Percentiles rank a stretch among this genome's conserved stretches.
Conservation (phyloP, 140 eudicot species). For the Erigeron philadelphicus region DNA sequence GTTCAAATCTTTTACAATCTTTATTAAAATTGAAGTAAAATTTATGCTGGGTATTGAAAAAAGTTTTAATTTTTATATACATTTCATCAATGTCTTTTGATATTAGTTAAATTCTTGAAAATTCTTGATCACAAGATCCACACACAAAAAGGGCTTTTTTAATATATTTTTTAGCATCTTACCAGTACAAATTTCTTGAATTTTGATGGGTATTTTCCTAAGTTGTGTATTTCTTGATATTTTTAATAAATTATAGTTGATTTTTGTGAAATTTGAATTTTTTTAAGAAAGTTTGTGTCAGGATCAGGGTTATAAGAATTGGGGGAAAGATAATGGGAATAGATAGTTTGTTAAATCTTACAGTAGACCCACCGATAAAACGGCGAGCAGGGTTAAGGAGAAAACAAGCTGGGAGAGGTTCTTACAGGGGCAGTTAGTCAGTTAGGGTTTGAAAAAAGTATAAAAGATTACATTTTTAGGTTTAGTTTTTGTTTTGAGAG, state of each 20-base stretch:
- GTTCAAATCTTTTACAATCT: slow-evolving; percentile 23
- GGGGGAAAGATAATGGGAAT: slow-evolving; percentile 37
- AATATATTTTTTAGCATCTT: neutral
- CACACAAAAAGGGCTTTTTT: slow-evolving; percentile 16
- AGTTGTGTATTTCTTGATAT: slow-evolving; percentile 10
- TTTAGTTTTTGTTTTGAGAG: slow-evolving; percentile 20
- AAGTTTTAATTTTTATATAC: slow-evolving; percentile 24
- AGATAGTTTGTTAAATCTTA: slow-evolving; percentile 30
- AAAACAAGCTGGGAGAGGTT: slow-evolving; percentile 86
- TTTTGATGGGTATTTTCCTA: slow-evolving; percentile 19
- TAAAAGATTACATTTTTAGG: slow-evolving; percentile 20
- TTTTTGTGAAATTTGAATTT: slow-evolving; percentile 20
- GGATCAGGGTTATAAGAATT: slow-evolving; percentile 30
- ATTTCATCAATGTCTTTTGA: slow-evolving; percentile 39
- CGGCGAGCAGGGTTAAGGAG: slow-evolving; percentile 76
- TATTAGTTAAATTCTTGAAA: slow-evolving; percentile 32
- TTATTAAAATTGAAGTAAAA: slow-evolving; percentile 10
- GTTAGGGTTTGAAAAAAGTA: slow-evolving; percentile 24
- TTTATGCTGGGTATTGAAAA: slow-evolving; percentile 22
- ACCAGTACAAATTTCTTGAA: slow-evolving; percentile 4
- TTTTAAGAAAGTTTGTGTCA: slow-evolving; percentile 17
- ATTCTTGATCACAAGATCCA: slow-evolving; percentile 35
- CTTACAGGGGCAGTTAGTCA: slow-evolving; percentile 42
- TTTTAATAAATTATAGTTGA: neutral
- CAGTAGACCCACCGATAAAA: slow-evolving; percentile 77